Evolutionary conservation across 768 basidiomycete genomes (phyloP).

Genomic region (Tubosaeta brunneosetosa): DNA sequence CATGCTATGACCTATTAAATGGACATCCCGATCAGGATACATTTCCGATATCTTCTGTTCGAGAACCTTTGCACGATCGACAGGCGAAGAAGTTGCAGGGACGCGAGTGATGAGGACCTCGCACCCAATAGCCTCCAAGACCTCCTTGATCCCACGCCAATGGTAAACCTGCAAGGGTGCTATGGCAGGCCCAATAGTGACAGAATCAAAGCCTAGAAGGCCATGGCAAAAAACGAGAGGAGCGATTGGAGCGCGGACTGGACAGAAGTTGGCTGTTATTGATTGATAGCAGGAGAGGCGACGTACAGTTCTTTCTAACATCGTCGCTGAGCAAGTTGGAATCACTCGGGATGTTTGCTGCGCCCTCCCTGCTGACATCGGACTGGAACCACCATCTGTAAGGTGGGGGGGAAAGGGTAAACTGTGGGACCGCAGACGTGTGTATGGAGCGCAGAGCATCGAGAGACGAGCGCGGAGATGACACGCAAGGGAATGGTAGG

Average conservation of each 20-base stretch:
- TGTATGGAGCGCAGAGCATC: constrained; percentile 51
- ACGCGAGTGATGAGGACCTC: constrained; percentile 93
- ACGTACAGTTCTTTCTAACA: constrained; percentile 58
- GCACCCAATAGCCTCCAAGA: constrained; percentile 79
- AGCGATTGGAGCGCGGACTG: constrained; percentile 74
- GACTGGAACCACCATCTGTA: constrained; percentile 50
- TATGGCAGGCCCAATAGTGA: constrained; percentile 72
- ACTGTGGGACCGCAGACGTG: constrained; percentile 26
- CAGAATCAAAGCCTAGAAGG: constrained; percentile 82
- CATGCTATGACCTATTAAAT: constrained; percentile 84
- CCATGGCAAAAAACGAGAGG: constrained; percentile 97
- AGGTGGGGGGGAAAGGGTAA: constrained; percentile 16
- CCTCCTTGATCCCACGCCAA: constrained; percentile 96
- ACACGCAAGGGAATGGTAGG: constrained; percentile 21
- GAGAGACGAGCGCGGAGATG: constrained; percentile 43
- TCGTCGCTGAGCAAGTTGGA: constrained; percentile 42
- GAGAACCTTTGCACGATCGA: constrained; percentile 88
- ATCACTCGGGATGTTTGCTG: constrained; percentile 44
- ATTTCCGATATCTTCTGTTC: constrained; percentile 72
- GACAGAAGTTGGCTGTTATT: neutral
- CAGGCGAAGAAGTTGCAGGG: constrained; percentile 84
- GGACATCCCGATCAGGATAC: constrained; percentile 80
- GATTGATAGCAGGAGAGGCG: neutral
- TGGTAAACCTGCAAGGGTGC: constrained; percentile 84
- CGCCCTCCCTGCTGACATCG: constrained; percentile 35